Conservation (phyloP, 2,329 filamentous ascomycete genomes). For the Fusarium nodosum region DNA sequence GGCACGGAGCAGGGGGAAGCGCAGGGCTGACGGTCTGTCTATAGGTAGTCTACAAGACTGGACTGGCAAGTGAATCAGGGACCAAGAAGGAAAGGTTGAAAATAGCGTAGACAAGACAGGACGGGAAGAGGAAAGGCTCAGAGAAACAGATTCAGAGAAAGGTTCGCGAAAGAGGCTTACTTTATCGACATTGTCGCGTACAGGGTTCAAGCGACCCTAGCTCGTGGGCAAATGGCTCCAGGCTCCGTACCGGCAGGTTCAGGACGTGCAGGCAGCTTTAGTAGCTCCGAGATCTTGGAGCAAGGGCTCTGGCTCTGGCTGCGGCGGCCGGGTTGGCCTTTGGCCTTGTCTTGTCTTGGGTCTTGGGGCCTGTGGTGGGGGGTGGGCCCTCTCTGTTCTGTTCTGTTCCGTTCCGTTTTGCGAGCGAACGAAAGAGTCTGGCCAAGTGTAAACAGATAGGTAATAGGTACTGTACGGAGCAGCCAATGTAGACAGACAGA, state of each 20-base stretch:
- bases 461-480: conserved; percentile 11
- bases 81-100: conserved; percentile 29
- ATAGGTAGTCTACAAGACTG: conserved; percentile 12
- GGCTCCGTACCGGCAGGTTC: conserved; percentile 51
- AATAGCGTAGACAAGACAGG: conserved; percentile 34
- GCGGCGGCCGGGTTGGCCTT: conserved; percentile 44
- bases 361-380: conserved; percentile 46
- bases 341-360: conserved; percentile 45
- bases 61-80: conserved; percentile 30
- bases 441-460: conserved; percentile 6
- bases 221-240: conserved; percentile 51
- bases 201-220: conserved; percentile 55
- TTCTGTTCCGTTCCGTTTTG: conserved; percentile 24
- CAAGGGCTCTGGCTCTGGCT: conserved; percentile 38
- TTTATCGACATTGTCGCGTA: conserved; percentile 67
- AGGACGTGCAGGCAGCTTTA: conserved; percentile 52
- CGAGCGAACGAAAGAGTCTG: conserved; percentile 26
- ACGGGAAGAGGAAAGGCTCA: conserved; percentile 43
- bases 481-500: neutral
- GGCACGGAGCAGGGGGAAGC: conserved; percentile 23
- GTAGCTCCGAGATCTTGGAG: conserved; percentile 53
- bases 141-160: conserved; percentile 42
- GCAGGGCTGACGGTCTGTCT: conserved; percentile 23
- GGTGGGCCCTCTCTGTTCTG: conserved; percentile 48
- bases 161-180: conserved; percentile 59